These are phyloP conservation scores for Leucosporidium yakuticum DNA, from an alignment of 768 basidiomycete species.

Conservation along the genomic window DNA sequence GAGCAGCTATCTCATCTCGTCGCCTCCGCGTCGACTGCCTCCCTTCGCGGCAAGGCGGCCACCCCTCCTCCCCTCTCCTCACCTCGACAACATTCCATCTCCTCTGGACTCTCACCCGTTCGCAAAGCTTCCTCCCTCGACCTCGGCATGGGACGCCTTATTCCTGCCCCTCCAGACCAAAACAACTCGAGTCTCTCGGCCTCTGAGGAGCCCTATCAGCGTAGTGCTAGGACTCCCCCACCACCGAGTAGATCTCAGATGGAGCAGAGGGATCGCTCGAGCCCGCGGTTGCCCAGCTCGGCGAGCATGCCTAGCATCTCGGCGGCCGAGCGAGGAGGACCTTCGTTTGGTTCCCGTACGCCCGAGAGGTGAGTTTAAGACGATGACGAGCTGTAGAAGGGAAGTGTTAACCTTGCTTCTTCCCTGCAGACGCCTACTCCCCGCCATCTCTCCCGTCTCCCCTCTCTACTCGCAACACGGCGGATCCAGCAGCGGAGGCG, in stretches of 20 bases:
- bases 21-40: background rate
- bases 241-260: conserved; percentile 1
- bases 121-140: conserved; percentile 27
- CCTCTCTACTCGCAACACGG: conserved; percentile 9
- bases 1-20: background rate
- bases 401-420: background rate
- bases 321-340: conserved; percentile 1
- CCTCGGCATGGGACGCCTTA: conserved; percentile 6
- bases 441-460: conserved; percentile 18
- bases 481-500: background rate
- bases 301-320: conserved; percentile 28
- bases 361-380: background rate
- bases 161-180: background rate
- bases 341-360: background rate
- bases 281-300: conserved; percentile 14
- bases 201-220: background rate
- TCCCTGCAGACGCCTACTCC: conserved; percentile 9
- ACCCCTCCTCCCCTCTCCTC: conserved; percentile 13
- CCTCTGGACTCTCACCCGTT: background rate
- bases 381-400: background rate
- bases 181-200: background rate
- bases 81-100: background rate
- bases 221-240: background rate
- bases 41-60: background rate
- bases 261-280: background rate